Conservation (phyloP, 2,329 filamentous ascomycete species). For the Clonostachys byssicola region DNA sequence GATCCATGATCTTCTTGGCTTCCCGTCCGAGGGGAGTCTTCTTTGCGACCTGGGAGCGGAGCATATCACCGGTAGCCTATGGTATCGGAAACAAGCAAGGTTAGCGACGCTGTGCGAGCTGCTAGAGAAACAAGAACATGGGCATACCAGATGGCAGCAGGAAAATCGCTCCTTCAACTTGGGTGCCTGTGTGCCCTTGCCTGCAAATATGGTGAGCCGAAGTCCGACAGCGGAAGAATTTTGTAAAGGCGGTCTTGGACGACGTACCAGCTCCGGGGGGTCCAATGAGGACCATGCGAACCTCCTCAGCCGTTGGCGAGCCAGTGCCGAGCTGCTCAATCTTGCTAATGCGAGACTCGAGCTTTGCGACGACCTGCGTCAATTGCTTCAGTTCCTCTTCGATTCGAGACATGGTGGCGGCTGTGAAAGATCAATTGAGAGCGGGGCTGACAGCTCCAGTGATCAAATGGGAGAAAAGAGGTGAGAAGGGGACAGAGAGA, state of each 20-base stretch:
- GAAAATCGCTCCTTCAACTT: constrained; percentile 98
- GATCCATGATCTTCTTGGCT: constrained; percentile 99
- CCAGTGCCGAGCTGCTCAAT: constrained; percentile 72
- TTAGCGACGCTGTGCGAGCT: neutral
- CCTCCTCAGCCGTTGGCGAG: constrained; percentile 51
- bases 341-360: constrained; percentile 82
- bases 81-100: neutral
- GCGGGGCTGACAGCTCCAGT: neutral
- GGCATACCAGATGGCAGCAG: constrained; percentile 88
- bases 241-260: constrained; percentile 1
- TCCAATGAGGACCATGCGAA: constrained; percentile 97
- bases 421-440: constrained; percentile 2
- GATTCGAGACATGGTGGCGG: constrained; percentile 76
- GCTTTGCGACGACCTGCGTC: constrained; percentile 75
- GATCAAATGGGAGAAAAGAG: neutral
- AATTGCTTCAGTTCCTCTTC: constrained; percentile 82
- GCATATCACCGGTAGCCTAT: constrained; percentile 97
- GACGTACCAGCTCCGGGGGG: constrained; percentile 91
- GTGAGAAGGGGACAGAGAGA: constrained; percentile 1
- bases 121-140: too few species aligned
- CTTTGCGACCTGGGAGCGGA: constrained; percentile 95
- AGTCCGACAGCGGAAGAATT: constrained; percentile 2
- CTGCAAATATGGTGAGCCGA: constrained; percentile 38
- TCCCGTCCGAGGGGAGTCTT: constrained; percentile 92
- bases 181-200: constrained; percentile 97